Base-by-base conservation (phyloP, 495 filamentous ascomycete genomes). In the Penicillium desertorum region DNA sequence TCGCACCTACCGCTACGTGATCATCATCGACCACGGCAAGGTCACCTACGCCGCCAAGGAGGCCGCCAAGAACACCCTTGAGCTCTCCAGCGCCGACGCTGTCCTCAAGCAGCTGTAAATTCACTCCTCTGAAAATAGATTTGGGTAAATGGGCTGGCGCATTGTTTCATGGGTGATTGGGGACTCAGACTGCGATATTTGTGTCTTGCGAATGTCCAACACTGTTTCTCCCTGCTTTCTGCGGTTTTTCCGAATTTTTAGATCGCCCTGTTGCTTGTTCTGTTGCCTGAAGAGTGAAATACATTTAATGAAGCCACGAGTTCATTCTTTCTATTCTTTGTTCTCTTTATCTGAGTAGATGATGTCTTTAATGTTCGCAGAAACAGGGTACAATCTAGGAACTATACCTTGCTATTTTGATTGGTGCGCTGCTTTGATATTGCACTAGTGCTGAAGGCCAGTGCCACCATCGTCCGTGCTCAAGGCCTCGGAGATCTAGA, bases 1-100 rank as follows among this genome's bases (percentile, higher is more conserved):
- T 57, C 83, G 90, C 47, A 92, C 90, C 46, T 83, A 83, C 56
- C 81, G 93, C 50, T 98, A 90, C 71, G 93, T 88, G 60, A 81
- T 97, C 73, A 72, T 95, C 58, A 78, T 98, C 63, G 92, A 97
- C 75, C 83, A 96, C 76, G 92, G 92, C 65, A 95, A 89, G 79
- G 81, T 98, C 65, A 80, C 75, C 64, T 96, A 96, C 75, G 90
- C 92, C 48, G 90, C 90, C 75, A 86, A 86, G 70, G 88, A 93
- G 76, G 80, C 81, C 52, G 80, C 77, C 7, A 82, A 84, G 66
- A 84, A 90, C 70, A 83, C 87, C 51, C 86, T 79, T 65, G 72
- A 85, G 82, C 69, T 80, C 45, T 61, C 63, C 66, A 54, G 55
- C 56, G 66, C 63, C 58, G 66, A 63, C 46, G 46, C 61, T 59